Conservation (phyloP, 2,329 filamentous ascomycete species). For the Metarhizium guizhouense region DNA sequence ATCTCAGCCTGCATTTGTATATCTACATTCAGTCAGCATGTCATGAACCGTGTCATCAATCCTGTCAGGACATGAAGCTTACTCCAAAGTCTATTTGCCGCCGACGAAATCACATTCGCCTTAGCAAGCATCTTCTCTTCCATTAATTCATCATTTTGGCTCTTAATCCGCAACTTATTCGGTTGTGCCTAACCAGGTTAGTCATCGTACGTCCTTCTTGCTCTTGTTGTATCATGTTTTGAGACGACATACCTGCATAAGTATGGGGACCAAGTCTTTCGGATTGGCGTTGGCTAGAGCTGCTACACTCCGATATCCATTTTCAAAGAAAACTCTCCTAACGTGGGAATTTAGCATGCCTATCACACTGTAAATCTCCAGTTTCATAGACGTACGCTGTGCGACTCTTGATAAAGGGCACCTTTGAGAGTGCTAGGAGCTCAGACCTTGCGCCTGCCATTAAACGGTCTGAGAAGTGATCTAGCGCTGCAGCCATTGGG, state of each 20-base stretch:
- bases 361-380: not conserved
- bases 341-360: not conserved
- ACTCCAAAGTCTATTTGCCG: slow-evolving; percentile 64
- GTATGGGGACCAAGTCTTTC: slow-evolving; percentile 58
- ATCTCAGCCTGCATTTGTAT: slow-evolving; percentile 42
- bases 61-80: slow-evolving; percentile 19
- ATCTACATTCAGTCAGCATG: slow-evolving; percentile 21
- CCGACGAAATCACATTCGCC: slow-evolving; percentile 58
- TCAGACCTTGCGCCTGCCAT: slow-evolving; percentile 64
- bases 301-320: slow-evolving; percentile 61
- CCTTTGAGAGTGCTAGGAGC: slow-evolving; percentile 59
- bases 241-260: slow-evolving; percentile 50
- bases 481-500: slow-evolving; percentile 60
- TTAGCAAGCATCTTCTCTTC: slow-evolving; percentile 56
- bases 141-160: slow-evolving; percentile 47
- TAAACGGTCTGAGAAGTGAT: slow-evolving; percentile 67
- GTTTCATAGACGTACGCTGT: slow-evolving; percentile 44
- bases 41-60: not conserved
- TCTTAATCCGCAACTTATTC: slow-evolving; percentile 49
- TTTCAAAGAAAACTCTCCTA: slow-evolving; percentile 61
- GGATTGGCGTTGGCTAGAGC: slow-evolving; percentile 61
- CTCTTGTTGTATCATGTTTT: not conserved
- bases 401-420: slow-evolving; percentile 68
- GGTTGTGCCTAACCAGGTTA: slow-evolving; percentile 48
- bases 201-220: not conserved